A percentile compares a stretch with the other conserved stretches of the same genome.
Evolutionary conservation across 345 rosid species (phyloP).

Genomic region (Excoecaria agallocha): DNA sequence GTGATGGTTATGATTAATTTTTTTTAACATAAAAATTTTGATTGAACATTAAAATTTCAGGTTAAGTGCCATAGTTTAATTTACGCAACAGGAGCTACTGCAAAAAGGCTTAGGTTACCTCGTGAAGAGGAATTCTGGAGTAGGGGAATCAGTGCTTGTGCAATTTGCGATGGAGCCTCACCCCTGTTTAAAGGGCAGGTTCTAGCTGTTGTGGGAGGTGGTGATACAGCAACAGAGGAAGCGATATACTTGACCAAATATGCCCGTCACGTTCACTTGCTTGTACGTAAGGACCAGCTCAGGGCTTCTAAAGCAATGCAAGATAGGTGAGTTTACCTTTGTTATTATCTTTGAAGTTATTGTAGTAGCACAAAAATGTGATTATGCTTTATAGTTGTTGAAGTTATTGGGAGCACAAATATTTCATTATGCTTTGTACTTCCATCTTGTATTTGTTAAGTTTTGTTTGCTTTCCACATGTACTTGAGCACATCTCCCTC

Average conservation of each 20-base stretch:
- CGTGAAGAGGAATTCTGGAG: slow-evolving; percentile 98
- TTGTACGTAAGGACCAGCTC: slow-evolving; percentile 77
- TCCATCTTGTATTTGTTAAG: neutral
- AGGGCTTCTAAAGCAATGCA: slow-evolving; percentile 99
- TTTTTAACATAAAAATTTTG: neutral
- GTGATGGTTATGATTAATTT: neutral
- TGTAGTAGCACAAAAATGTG: too few species aligned
- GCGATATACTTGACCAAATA: slow-evolving; percentile 90
- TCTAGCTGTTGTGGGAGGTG: slow-evolving; percentile 97
- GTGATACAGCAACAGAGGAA: slow-evolving; percentile 98
- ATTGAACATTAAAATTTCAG: too few species aligned
- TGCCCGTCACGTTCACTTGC: slow-evolving; percentile 96
- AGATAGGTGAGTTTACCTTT: slow-evolving; percentile 68
- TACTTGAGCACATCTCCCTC: neutral
- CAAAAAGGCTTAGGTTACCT: slow-evolving; percentile 72
- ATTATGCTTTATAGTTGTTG: neutral
- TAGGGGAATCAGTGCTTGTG: slow-evolving; percentile 98
- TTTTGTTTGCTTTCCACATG: neutral
- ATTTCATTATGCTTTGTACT: neutral
- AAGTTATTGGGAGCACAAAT: neutral
- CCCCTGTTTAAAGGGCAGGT: slow-evolving; percentile 93
- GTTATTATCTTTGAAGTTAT: neutral
- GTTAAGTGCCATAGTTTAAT: slow-evolving; percentile 81
- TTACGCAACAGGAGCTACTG: slow-evolving; percentile 95
- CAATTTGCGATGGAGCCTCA: slow-evolving; percentile 98